Evolutionary conservation across 768 basidiomycete genomes (phyloP).

Genomic region (Naganishia vishniacii): DNA sequence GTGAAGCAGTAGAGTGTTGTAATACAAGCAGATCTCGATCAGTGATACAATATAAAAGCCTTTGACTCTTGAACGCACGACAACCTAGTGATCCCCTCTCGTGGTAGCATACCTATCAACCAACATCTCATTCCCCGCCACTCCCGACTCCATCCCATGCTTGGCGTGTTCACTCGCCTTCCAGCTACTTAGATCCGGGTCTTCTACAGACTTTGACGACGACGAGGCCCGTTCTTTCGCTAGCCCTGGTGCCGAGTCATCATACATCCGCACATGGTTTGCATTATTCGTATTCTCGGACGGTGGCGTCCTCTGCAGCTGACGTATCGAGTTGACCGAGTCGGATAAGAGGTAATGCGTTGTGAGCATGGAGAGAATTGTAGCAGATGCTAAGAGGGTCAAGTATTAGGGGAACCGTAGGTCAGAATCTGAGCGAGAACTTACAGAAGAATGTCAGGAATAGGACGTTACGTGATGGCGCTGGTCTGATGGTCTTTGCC

Average conservation of each 20-base stretch:
- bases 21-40: neutral
- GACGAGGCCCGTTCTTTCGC: too few relatives aligned
- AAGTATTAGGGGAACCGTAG: too few relatives aligned
- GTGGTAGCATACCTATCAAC: conserved; percentile 2
- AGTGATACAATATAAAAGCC: neutral
- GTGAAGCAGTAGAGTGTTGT: neutral
- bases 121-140: neutral
- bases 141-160: conserved; percentile 6
- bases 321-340: conserved; percentile 11
- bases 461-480: conserved; percentile 6
- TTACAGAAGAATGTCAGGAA: conserved; percentile 20
- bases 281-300: too few relatives aligned
- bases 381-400: conserved; percentile 1
- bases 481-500: conserved; percentile 5
- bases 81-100: conserved; percentile 7
- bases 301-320: neutral
- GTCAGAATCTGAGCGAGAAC: neutral
- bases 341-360: conserved; percentile 15
- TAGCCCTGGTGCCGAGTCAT: neutral
- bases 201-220: neutral
- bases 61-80: too few relatives aligned
- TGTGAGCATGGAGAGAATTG: conserved; percentile 11
- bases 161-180: conserved; percentile 8
- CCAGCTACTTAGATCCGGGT: conserved; percentile 15
- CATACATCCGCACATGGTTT: neutral